Evolutionary conservation across 2,329 filamentous ascomycete species (phyloP).

Genomic region (Epichloe aotearoae): DNA sequence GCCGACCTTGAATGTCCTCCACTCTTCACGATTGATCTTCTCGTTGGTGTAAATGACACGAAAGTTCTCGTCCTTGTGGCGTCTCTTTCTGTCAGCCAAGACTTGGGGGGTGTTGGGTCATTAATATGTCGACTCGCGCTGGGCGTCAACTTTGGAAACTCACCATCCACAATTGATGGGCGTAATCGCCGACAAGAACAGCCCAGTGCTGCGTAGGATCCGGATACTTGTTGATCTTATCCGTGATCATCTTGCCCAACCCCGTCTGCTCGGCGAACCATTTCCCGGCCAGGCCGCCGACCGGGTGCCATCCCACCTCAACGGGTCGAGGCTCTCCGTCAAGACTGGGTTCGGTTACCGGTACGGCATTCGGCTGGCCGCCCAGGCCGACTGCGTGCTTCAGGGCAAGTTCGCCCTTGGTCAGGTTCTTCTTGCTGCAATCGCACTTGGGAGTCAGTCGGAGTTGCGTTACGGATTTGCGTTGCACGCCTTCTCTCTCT

Average conservation of each 20-base stretch:
- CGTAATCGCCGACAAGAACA: conserved; percentile 40
- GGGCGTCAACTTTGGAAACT: conserved; percentile 5
- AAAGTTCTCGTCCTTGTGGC: conserved; percentile 33
- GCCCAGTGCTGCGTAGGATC: conserved; percentile 50
- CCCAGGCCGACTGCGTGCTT: conserved; percentile 23
- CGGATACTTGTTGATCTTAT: conserved; percentile 39
- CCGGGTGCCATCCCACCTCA: conserved; percentile 45
- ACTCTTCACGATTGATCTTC: conserved; percentile 29
- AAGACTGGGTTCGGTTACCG: conserved; percentile 14
- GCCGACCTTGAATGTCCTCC: conserved; percentile 37
- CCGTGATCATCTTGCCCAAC: conserved; percentile 41
- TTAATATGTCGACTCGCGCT: not conserved
- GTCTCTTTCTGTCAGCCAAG: not conserved
- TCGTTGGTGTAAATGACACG: conserved; percentile 45
- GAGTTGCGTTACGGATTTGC: not conserved
- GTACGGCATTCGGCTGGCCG: conserved; percentile 18
- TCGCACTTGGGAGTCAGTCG: not conserved
- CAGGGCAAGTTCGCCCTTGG: conserved; percentile 21
- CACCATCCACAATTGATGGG: conserved; percentile 48
- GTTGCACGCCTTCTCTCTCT: no score
- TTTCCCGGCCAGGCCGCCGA: conserved; percentile 40
- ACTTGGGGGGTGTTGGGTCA: not conserved
- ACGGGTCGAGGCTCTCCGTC: conserved; percentile 25
- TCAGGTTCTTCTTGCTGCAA: conserved; percentile 18
- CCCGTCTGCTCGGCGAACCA: conserved; percentile 45